phyloP scores from a whole-genome alignment of 345 rosid genomes.

The Pistacia vera region DNA sequence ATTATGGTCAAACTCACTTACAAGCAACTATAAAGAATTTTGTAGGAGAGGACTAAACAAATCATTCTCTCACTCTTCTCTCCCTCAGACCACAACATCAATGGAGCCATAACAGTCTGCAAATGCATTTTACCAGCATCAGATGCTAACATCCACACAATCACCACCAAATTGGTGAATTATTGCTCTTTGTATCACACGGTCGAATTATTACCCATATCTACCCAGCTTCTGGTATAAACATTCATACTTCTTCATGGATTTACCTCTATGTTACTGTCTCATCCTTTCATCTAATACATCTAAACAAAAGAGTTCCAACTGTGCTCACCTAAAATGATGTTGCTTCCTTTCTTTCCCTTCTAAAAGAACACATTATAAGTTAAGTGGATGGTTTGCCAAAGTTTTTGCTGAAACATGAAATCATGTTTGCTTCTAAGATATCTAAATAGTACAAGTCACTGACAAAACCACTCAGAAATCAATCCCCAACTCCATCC shows the following conservation, averaged over 20 bases:
- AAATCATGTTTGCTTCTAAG: constrained; percentile 6
- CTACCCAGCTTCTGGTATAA: not conserved
- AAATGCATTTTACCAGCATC: not conserved
- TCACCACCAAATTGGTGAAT: not conserved
- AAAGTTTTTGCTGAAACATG: not conserved
- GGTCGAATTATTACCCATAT: not conserved
- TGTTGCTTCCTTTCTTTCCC: not conserved
- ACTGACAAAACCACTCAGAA: not conserved
- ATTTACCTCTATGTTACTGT: not conserved
- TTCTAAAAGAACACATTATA: constrained; percentile 1
- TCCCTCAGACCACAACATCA: not conserved
- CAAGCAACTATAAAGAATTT: not conserved
- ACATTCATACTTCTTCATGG: not conserved
- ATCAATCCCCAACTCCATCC: constrained; percentile 5
- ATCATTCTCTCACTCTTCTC: not conserved
- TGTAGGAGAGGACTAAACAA: not conserved
- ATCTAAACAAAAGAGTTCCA: not conserved
- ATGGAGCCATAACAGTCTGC: not conserved
- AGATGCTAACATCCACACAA: too few relatives aligned
- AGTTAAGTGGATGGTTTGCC: not conserved
- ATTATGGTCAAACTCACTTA: not conserved
- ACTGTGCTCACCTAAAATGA: not conserved
- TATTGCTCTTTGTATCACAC: not conserved
- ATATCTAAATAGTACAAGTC: not conserved
- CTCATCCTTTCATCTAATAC: not conserved